Evolutionary conservation across 139 green algal species (phyloP).

Genomic region (Chloropicon primus): DNA sequence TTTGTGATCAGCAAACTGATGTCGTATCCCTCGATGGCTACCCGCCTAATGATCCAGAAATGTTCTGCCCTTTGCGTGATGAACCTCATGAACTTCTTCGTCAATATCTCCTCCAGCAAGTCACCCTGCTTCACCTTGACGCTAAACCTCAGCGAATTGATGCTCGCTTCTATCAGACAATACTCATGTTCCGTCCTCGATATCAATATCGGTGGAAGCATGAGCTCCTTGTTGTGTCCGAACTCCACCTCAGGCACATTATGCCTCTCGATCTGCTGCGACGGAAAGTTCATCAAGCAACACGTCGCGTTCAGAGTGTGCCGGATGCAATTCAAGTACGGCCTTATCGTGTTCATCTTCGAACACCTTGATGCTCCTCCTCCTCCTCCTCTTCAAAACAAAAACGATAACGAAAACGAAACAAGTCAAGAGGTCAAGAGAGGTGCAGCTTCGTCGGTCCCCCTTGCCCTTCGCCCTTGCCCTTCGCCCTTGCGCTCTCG

Average conservation of each 20-base stretch:
- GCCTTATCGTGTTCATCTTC: neutral
- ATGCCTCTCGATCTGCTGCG: constrained; percentile 36
- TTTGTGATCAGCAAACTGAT: constrained; percentile 51
- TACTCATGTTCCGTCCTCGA: constrained; percentile 24
- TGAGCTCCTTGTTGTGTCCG: constrained; percentile 18
- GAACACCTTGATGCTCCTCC: too few relatives aligned
- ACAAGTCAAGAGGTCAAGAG: too few relatives aligned
- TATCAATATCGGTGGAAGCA: constrained; percentile 32
- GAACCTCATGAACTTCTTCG: constrained; percentile 36
- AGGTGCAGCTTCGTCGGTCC: too few relatives aligned
- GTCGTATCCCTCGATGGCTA: constrained; percentile 32
- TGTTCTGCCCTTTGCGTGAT: constrained; percentile 44
- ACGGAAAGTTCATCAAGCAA: constrained; percentile 28
- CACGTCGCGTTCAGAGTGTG: constrained; percentile 16
- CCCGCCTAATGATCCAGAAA: constrained; percentile 36
- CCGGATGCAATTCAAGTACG: constrained; percentile 3
- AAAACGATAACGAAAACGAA: too few relatives aligned
- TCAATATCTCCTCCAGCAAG: constrained; percentile 38
- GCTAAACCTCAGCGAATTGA: constrained; percentile 45
- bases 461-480: neutral
- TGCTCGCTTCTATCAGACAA: constrained; percentile 43
- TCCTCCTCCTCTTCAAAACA: too few relatives aligned
- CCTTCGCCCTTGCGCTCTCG: neutral
- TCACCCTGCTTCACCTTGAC: constrained; percentile 36
- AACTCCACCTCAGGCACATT: constrained; percentile 46